A percentile compares a stretch with the other conserved stretches of the same genome.
These are phyloP conservation scores for Lentinula sp. DNA, from an alignment of 768 basidiomycete genomes.

Conservation along the genomic window DNA sequence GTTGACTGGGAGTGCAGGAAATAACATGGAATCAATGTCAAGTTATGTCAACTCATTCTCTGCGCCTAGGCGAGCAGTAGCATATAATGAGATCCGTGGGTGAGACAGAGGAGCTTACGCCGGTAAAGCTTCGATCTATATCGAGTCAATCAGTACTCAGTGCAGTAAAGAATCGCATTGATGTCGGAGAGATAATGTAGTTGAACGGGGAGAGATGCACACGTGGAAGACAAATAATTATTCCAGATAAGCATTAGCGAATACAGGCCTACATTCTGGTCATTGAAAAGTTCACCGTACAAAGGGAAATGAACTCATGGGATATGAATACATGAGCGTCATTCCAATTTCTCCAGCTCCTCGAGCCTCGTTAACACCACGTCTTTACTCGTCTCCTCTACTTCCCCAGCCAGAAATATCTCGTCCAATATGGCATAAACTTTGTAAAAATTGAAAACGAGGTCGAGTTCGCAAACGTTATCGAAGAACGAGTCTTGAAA, in stretches of 20 bases:
- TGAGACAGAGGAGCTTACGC: background rate
- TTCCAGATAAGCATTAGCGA: background rate
- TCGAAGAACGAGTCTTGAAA: conserved; percentile 91
- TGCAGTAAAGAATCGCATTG: background rate
- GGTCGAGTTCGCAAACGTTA: conserved; percentile 96
- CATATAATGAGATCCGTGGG: background rate
- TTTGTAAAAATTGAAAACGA: conserved; percentile 99
- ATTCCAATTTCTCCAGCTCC: conserved; percentile 91
- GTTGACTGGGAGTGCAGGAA: background rate
- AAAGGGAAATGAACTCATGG: background rate
- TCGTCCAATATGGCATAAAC: conserved; percentile 98
- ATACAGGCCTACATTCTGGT: background rate
- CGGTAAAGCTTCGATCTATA: conserved; percentile 1
- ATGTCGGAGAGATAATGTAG: background rate
- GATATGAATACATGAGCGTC: conserved; percentile 12
- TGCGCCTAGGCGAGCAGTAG: background rate
- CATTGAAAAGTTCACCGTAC: background rate
- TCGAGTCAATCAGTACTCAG: conserved; percentile 1
- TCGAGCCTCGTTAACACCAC: conserved; percentile 89
- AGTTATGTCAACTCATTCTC: background rate
- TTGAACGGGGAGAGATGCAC: background rate
- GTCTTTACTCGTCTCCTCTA: conserved; percentile 97
- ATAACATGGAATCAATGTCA: background rate
- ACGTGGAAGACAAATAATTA: background rate
- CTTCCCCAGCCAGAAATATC: conserved; percentile 96